phyloP scores from a whole-genome alignment of 495 filamentous ascomycete species.

The Filosporella fistucella region DNA sequence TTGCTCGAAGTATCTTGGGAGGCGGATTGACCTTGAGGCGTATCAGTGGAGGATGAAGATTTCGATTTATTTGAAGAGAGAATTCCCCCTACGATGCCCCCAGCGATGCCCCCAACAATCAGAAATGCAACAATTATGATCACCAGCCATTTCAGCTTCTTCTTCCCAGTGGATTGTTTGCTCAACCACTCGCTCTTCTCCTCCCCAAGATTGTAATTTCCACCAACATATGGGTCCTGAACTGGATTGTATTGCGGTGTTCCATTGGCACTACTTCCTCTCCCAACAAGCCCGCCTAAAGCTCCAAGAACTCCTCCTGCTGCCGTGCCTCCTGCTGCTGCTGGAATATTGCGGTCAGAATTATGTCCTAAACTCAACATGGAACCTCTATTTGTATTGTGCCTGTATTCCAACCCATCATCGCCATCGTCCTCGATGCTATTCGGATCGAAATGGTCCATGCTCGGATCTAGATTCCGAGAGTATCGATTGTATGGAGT shows the following conservation, averaged over 20 bases:
- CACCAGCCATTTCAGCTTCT: conserved; percentile 69
- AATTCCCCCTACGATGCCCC: conserved; percentile 74
- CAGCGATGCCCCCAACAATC: conserved; percentile 65
- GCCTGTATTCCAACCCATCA: conserved; percentile 59
- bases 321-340: conserved; percentile 39
- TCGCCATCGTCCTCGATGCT: conserved; percentile 84
- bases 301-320: conserved; percentile 50
- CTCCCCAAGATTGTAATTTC: conserved; percentile 12
- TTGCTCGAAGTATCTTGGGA: conserved; percentile 45
- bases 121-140: conserved; percentile 54
- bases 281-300: conserved; percentile 37
- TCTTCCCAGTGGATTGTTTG: conserved; percentile 54
- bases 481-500: conserved; percentile 49
- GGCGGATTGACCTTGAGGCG: conserved; percentile 14
- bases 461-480: conserved; percentile 46
- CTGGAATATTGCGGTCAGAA: conserved; percentile 26
- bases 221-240: conserved; percentile 3
- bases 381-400: conserved; percentile 36
- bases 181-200: conserved; percentile 28
- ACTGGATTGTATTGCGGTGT: conserved; percentile 22
- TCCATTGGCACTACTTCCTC: conserved; percentile 22
- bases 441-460: conserved; percentile 65
- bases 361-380: conserved; percentile 48
- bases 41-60: conserved; percentile 9
- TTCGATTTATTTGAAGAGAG: conserved; percentile 33